Conservation (phyloP, 768 basidiomycete species). For the Tylopilus intermedius region DNA sequence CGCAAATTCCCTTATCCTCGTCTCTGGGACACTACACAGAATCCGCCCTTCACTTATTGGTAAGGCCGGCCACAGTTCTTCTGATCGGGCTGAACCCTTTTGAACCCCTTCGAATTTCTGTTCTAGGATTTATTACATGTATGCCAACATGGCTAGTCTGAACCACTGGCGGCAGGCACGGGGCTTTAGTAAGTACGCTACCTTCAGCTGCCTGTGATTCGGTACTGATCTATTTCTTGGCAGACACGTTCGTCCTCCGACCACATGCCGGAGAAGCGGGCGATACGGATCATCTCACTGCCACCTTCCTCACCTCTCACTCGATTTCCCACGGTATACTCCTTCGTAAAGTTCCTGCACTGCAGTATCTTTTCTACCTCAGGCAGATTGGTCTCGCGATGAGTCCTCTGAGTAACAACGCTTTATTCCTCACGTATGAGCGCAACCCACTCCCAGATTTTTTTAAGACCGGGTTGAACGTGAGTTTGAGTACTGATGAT, state of each 20-base stretch:
- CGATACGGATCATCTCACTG: constrained; percentile 94
- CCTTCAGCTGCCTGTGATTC: constrained; percentile 2
- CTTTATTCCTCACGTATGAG: constrained; percentile 94
- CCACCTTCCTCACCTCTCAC: constrained; percentile 93
- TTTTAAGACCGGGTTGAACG: constrained; percentile 93
- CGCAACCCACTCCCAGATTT: constrained; percentile 96
- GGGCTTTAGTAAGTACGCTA: constrained; percentile 86
- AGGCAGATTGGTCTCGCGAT: constrained; percentile 98
- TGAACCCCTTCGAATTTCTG: not conserved
- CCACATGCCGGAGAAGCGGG: constrained; percentile 98
- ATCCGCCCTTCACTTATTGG: constrained; percentile 96
- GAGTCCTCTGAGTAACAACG: constrained; percentile 98
- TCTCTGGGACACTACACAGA: constrained; percentile 84
- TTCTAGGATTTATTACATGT: constrained; percentile 92
- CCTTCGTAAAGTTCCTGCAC: constrained; percentile 92
- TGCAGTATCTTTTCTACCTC: constrained; percentile 96
- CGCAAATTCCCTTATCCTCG: constrained; percentile 91
- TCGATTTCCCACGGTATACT: constrained; percentile 99
- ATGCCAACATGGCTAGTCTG: constrained; percentile 89
- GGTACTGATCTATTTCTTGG: not conserved
- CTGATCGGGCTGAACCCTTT: constrained; percentile 2
- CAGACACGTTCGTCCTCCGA: constrained; percentile 94
- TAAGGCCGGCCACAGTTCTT: constrained; percentile 30
- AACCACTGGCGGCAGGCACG: constrained; percentile 86
- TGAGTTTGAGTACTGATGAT: constrained; percentile 93